Base-by-base conservation (phyloP, 2,329 filamentous ascomycete species). In the Leptosphaerulina australis region DNA sequence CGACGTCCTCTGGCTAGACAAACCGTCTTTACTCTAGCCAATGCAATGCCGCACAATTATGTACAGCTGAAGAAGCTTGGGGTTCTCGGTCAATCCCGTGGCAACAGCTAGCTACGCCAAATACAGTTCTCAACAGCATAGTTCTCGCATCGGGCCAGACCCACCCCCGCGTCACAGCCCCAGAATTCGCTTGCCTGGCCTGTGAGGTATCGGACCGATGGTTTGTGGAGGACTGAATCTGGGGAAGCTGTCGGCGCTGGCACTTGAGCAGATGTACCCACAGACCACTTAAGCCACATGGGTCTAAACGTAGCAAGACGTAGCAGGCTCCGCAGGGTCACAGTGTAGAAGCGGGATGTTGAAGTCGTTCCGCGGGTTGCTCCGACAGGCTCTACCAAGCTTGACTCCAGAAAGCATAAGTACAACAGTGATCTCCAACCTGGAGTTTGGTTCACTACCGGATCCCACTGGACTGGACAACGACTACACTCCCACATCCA, bases 221-320 rank as follows among this genome's bases (percentile, higher is more conserved):
- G 22, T 24, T 12, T 26, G 28, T 20, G 45, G 31, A 43, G 25
- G 10, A 7, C 8, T 36, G 30, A 51, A 22, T 36, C 48, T 51
- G 48, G 48, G 48, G 48, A 44, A 38, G 46, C 11, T 28, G 17
- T 39, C 39, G 44, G 44, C 37, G 36, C 18, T 11, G 30, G 15
- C 44, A 39, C 21, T 22, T 30, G 22, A 24, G 36, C n/a, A 20
- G 34, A 17, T n/a, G 17, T n/a, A 17, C 25, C 7, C 31, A 37
- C 17, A 40, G 29, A 40, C 29, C 33, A 26, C 15, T 17, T 17
- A 17, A 24, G 14, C 6, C 35, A 34, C 20, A 36, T 26, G 18
- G 41, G 12, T 26, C 48, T 31, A 30, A 51, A 51, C 41, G 48
- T 51, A 33, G 48, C 41, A 51, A 37, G 14, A 51, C 41, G 48